Evolutionary conservation across 352 stramenopile genomes (phyloP).

Genomic region (Paralagenidium karlingii): DNA sequence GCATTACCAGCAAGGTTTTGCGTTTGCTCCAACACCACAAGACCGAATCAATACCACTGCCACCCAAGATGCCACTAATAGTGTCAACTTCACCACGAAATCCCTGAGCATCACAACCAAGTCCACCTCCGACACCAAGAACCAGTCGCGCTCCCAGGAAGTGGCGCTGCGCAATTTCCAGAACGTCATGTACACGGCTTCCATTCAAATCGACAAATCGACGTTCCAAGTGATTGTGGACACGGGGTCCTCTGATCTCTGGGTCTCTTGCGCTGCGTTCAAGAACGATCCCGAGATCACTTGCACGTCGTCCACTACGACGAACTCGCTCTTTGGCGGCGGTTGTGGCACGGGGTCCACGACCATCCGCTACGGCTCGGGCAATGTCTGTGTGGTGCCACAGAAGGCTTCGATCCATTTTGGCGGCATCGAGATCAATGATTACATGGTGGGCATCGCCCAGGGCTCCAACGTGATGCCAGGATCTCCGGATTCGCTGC

Average conservation of each 20-base stretch:
- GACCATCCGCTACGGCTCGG: conserved; percentile 55
- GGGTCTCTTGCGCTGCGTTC: conserved; percentile 55
- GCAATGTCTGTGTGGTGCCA: conserved; percentile 43
- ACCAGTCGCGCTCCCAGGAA: too few species aligned
- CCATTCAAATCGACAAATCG: conserved; percentile 24
- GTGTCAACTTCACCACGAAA: too few species aligned
- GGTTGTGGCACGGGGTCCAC: conserved; percentile 25
- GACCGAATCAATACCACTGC: too few species aligned
- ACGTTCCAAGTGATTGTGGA: conserved; percentile 46
- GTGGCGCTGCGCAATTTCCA: conserved; percentile 37
- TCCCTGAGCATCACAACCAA: too few species aligned
- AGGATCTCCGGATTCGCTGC: conserved; percentile 14
- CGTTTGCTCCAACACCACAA: too few species aligned
- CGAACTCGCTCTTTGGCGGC: too few species aligned
- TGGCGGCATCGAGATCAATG: conserved; percentile 19
- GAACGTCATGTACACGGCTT: conserved; percentile 49
- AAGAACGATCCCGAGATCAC: too few species aligned
- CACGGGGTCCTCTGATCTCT: conserved; percentile 68
- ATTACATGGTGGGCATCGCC: conserved; percentile 47
- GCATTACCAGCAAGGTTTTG: too few species aligned
- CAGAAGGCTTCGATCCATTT: conserved; percentile 23
- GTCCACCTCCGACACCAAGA: too few species aligned
- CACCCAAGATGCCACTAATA: too few species aligned
- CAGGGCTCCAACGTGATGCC: conserved; percentile 33
- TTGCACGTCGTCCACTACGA: too few species aligned